Conservation (phyloP, 768 basidiomycete genomes). For the Boletus speciosus region DNA sequence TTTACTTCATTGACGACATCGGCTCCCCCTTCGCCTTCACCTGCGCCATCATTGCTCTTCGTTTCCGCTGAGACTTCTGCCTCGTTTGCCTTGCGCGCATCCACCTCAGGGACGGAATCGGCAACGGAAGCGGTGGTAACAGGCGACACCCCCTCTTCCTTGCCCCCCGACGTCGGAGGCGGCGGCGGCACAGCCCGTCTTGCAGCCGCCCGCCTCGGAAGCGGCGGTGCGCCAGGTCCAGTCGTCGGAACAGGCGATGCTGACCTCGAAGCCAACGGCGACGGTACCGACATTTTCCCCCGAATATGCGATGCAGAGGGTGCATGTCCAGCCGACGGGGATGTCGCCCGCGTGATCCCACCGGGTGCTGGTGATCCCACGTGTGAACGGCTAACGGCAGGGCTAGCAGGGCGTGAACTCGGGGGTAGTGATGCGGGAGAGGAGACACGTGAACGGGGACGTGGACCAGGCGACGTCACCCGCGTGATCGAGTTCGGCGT, state of each 20-base stretch:
- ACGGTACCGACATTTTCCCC: slow-evolving; percentile 16
- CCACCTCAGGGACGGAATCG: background rate
- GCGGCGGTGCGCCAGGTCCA: slow-evolving; percentile 43
- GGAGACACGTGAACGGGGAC: slow-evolving; percentile 34
- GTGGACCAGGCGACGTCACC: slow-evolving; percentile 18
- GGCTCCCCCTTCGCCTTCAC: background rate
- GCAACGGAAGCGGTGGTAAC: background rate
- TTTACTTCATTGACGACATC: background rate
- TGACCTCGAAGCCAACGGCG: slow-evolving; percentile 34
- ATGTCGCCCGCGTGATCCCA: slow-evolving; percentile 4
- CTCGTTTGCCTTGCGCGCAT: background rate
- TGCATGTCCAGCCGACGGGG: slow-evolving; percentile 11
- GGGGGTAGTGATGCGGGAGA: slow-evolving; percentile 28
- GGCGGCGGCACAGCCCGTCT: slow-evolving; percentile 37
- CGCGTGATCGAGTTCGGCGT: slow-evolving; percentile 25
- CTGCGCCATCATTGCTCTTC: background rate
- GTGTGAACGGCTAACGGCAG: slow-evolving; percentile 23
- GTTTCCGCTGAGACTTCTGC: background rate
- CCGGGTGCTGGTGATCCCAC: slow-evolving; percentile 22
- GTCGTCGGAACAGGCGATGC: slow-evolving; percentile 33
- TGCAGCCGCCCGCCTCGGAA: slow-evolving; percentile 64
- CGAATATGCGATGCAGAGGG: slow-evolving; percentile 8
- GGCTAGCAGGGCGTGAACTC: slow-evolving; percentile 30
- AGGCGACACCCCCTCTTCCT: slow-evolving; percentile 1
- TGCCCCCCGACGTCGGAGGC: slow-evolving; percentile 10